Percentiles rank a stretch among this genome's conserved stretches.
Conservation (phyloP, 2,329 filamentous ascomycete species). For the Claviceps digitariae region DNA sequence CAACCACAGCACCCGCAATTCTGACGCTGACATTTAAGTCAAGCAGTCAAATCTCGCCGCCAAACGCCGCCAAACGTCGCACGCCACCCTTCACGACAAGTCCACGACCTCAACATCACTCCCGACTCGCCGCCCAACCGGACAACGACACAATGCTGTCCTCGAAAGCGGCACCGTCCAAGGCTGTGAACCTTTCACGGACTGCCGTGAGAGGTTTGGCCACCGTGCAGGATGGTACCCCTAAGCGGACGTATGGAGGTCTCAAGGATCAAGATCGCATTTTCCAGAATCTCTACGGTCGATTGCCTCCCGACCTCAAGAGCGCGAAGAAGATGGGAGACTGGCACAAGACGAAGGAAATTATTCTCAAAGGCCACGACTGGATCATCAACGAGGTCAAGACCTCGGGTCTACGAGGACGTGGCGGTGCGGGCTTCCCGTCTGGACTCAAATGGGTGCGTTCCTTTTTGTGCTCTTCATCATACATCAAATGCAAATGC, state of each 20-base stretch:
- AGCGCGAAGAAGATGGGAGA: conserved; percentile 96
- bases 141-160: conserved; percentile 29
- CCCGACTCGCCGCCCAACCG: conserved; percentile 11
- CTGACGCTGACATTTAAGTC: conserved; percentile 18
- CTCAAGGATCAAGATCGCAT: conserved; percentile 95
- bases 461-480: conserved; percentile 10
- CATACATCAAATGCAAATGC: not conserved
- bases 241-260: conserved; percentile 66
- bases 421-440: conserved; percentile 95
- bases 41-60: conserved; percentile 16
- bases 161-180: conserved; percentile 27
- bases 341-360: conserved; percentile 99
- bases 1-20: conserved; percentile 28
- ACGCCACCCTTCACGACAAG: conserved; percentile 16
- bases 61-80: conserved; percentile 11
- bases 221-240: conserved; percentile 60
- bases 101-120: conserved; percentile 13
- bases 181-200: conserved; percentile 27
- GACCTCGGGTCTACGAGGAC: conserved; percentile 84
- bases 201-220: conserved; percentile 56
- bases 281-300: conserved; percentile 96
- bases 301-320: conserved; percentile 82
- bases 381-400: conserved; percentile 99
- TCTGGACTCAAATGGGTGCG: conserved; percentile 97
- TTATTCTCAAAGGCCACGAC: conserved; percentile 89